Evolutionary conservation across 805 yeast genomes (phyloP), one percentile per base, ranked within the genome.

Genomic region (Sungouiella blattae): DNA sequence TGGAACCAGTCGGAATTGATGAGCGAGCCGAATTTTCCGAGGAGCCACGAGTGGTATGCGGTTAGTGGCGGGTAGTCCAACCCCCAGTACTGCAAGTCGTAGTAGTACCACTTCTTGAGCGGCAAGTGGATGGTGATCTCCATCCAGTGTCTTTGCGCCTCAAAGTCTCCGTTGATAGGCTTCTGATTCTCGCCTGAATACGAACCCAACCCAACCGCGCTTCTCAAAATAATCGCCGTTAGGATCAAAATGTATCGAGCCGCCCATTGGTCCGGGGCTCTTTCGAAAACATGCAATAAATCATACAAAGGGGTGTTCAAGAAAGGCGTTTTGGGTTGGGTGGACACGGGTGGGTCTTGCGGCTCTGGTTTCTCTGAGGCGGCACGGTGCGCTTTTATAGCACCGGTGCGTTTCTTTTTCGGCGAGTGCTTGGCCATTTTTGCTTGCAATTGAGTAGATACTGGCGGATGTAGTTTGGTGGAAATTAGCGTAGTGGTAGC

Each of bases 91-190:
- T 80, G 78, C 29, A 88, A 68, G 55, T 93, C 96, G 58, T 79
- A 87, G 64, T 73, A 85, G 55, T 93, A 93, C 98, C 98, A 93
- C 43, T 83, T 48, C 0, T 64, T 58, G 1, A 87, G 59, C 0
- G 96, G 93, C 32, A 89, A 57, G 47, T 80, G 78, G 26, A 71
- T 78, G 0, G 98, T 91, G 35, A 91, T 68, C 57, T 93, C 98
- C 76, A 93, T 73, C 98, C 98, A 93, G 58, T 91, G 98, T 46
- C 98, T 75, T 58, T 93, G 98, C 0, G 98, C 98, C 58, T 93
- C 98, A 53, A 93, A 91, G 56, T 93, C 98, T 5, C 98, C 98
- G 65, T 68, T 79, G 77, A 87, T 77, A 4, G 98, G 98, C 6
- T 84, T 78, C 1, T 69, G 64, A 6, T 62, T 62, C 41, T 59